Percentiles rank a stretch among this genome's conserved stretches.
Evolutionary conservation across 805 yeast genomes (phyloP).

Genomic region (Ogataea pini): DNA sequence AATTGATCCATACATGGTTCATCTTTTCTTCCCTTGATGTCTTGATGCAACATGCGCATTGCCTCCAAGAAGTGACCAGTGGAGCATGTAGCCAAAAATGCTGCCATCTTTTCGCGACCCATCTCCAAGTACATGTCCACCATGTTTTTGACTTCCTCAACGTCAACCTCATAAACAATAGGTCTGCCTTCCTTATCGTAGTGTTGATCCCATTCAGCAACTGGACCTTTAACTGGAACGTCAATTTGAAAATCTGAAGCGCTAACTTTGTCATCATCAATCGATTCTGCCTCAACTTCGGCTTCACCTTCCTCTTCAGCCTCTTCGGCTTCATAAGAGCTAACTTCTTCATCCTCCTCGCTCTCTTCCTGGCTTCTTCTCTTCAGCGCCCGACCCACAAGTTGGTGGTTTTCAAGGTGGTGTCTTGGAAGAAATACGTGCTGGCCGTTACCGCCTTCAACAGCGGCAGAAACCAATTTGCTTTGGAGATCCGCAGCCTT

Average conservation of each 20-base stretch:
- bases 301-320: slow-evolving; percentile 9
- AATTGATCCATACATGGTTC: slow-evolving; percentile 11
- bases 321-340: background rate
- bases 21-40: slow-evolving; percentile 13
- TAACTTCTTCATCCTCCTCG: slow-evolving; percentile 1
- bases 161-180: slow-evolving; percentile 27
- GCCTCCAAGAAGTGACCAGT: slow-evolving; percentile 28
- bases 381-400: background rate
- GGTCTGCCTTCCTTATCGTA: slow-evolving; percentile 25
- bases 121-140: slow-evolving; percentile 23
- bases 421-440: slow-evolving; percentile 8
- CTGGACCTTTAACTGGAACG: slow-evolving; percentile 31
- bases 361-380: slow-evolving; percentile 8
- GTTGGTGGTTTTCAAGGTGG: slow-evolving; percentile 3
- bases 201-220: slow-evolving; percentile 22
- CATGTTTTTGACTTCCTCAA: slow-evolving; percentile 26
- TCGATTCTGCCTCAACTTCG: slow-evolving; percentile 4
- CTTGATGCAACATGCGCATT: slow-evolving; percentile 20
- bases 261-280: slow-evolving; percentile 5
- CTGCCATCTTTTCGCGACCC: slow-evolving; percentile 32
- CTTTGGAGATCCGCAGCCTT: background rate
- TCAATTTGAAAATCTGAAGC: slow-evolving; percentile 13
- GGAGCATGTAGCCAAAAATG: slow-evolving; percentile 31
- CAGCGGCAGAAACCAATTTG: background rate
- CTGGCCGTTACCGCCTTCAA: slow-evolving; percentile 4